Evolutionary conservation across 1,284 basidiomycete genomes (phyloP), one percentile per base, ranked within the genome.

Genomic region (Trametes polyzona): DNA sequence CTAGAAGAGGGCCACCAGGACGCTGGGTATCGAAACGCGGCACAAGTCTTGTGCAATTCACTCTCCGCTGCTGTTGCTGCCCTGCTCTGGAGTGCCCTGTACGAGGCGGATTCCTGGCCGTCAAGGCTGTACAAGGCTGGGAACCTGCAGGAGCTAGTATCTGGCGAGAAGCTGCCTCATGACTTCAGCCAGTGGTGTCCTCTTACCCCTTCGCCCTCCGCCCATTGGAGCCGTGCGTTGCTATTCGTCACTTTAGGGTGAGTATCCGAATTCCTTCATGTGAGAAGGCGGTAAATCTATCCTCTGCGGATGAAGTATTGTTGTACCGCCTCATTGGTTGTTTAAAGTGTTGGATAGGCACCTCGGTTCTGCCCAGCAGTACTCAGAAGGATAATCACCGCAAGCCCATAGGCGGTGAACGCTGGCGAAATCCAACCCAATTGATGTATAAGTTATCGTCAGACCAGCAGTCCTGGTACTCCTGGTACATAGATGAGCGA

Each of bases 11-110:
- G 86, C 0, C 85, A 89, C 63, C 82, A 88, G 41, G 83, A 83
- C 43, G 79, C 75, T 0, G 90, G 88, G 0, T 88, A 95, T 69
- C 79, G 95, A 24, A 83, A 78, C 26, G 88, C 84, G 12, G 82
- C 84, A 71, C 95, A 97, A 74, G 93, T 95, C 16, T 69, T 95
- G 8, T 87, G 84, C 74, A 95, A 94, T 69, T 90, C 88, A 23
- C 77, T 85, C n/a, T 81, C 87, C 10, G 90, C 88, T 0, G 73
- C 92, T 21, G 61, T 87, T 4, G 89, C 89, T 0, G 79, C 83
- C 10, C 68, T 87, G 10, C 57, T 81, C 0, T 96, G 89, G 93
- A 82, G 84, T 66, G 73, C 80, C 35, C 69, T 76, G 2, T 88
- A 84, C 65, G 80, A 79, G 21, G 79, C 80, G 8, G 65, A 66